phyloP scores from a whole-genome alignment of 805 yeast species.

The Ogataea pini region DNA sequence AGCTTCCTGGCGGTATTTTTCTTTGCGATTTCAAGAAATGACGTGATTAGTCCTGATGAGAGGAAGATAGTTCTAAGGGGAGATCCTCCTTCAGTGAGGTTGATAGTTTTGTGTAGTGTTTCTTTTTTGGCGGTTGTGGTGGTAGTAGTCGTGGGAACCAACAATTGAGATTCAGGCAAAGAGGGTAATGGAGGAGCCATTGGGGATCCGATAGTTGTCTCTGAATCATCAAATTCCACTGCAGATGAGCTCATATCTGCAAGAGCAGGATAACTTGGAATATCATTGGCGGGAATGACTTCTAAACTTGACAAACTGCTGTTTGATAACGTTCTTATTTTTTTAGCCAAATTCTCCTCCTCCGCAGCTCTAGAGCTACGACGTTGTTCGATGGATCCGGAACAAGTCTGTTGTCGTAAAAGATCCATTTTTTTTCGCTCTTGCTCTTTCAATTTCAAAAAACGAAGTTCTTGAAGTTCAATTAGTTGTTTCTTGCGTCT shows the following conservation, averaged over 20 bases:
- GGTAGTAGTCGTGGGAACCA: too few relatives aligned
- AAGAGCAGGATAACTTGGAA: conserved; percentile 24
- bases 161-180: neutral
- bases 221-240: neutral
- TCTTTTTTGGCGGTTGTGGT: conserved; percentile 9
- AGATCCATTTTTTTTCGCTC: conserved; percentile 13
- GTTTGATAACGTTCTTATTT: conserved; percentile 27
- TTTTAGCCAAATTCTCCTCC: conserved; percentile 23
- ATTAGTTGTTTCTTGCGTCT: conserved; percentile 22
- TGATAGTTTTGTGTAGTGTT: conserved; percentile 40
- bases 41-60: conserved; percentile 44
- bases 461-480: conserved; percentile 24
- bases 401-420: neutral
- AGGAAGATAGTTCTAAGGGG: conserved; percentile 54
- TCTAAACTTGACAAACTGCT: conserved; percentile 21
- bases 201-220: neutral
- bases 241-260: conserved; percentile 16
- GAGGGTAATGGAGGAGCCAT: conserved; percentile 13
- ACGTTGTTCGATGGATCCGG: conserved; percentile 15
- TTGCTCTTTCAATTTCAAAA: conserved; percentile 22
- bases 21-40: conserved; percentile 48
- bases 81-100: conserved; percentile 55
- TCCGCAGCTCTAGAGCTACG: conserved; percentile 1
- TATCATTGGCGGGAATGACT: conserved; percentile 4
- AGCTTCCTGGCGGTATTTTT: conserved; percentile 50